Evolutionary conservation across 306 rosid genomes (phyloP).

Genomic region (Crataegus laevigata): DNA sequence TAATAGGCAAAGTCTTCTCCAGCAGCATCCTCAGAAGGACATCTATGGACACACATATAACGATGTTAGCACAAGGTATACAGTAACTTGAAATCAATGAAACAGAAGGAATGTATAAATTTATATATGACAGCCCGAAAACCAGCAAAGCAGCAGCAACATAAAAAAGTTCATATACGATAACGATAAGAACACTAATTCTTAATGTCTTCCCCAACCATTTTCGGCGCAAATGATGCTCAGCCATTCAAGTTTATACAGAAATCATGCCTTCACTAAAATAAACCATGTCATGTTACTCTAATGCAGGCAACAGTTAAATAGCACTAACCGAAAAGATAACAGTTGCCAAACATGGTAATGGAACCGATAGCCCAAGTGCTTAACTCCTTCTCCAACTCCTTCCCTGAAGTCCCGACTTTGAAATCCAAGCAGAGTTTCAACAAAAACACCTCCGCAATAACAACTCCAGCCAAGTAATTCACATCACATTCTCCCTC

Average conservation of each 20-base stretch:
- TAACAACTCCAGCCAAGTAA: slow-evolving; percentile 56
- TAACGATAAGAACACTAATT: neutral
- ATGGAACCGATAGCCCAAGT: slow-evolving; percentile 66
- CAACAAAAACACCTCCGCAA: slow-evolving; percentile 48
- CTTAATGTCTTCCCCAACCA: neutral
- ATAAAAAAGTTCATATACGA: neutral
- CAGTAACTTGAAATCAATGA: neutral
- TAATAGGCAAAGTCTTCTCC: slow-evolving; percentile 51
- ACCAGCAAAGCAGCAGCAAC: neutral
- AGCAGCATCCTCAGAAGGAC: slow-evolving; percentile 50
- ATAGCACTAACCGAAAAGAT: slow-evolving; percentile 57
- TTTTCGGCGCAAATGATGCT: neutral
- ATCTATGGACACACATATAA: slow-evolving; percentile 38
- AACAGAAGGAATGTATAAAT: neutral
- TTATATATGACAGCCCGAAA: neutral
- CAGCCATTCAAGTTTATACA: neutral
- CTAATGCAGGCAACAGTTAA: neutral
- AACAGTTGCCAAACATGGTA: slow-evolving; percentile 42
- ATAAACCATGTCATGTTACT: neutral
- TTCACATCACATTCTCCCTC: slow-evolving; percentile 34
- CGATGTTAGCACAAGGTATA: slow-evolving; percentile 7
- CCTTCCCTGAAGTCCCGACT: slow-evolving; percentile 23
- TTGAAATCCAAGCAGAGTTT: slow-evolving; percentile 38
- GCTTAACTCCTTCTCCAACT: slow-evolving; percentile 44
- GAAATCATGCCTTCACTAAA: neutral